Conservation (phyloP, 768 basidiomycete species). For the Lepiota subincarnata region DNA sequence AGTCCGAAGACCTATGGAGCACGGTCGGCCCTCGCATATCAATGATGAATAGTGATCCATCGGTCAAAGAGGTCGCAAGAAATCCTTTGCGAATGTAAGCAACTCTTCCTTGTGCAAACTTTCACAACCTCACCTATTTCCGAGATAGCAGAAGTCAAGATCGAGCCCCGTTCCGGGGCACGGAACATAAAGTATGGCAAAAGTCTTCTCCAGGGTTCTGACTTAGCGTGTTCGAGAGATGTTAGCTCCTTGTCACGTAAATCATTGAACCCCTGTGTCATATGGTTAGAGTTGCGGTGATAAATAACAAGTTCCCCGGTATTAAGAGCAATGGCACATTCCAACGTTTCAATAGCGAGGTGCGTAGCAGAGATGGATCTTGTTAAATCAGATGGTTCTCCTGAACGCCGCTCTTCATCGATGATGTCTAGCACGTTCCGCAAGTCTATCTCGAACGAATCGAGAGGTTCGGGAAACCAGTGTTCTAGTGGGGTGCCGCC, state of each 20-base stretch:
- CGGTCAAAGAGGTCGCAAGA: slow-evolving; percentile 64
- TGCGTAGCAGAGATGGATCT: slow-evolving; percentile 39
- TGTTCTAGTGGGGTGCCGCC: slow-evolving; percentile 45
- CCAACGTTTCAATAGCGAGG: slow-evolving; percentile 53
- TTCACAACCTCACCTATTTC: slow-evolving; percentile 57
- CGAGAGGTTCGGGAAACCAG: slow-evolving; percentile 62
- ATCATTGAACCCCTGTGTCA: slow-evolving; percentile 14
- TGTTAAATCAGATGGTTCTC: neutral
- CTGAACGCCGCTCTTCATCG: neutral
- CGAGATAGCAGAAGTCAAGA: slow-evolving; percentile 57
- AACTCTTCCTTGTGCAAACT: neutral
- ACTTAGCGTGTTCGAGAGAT: slow-evolving; percentile 45
- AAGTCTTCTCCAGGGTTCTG: slow-evolving; percentile 39
- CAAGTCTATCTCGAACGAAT: slow-evolving; percentile 58
- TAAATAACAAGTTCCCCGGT: slow-evolving; percentile 59
- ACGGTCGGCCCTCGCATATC: slow-evolving; percentile 75
- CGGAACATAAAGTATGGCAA: slow-evolving; percentile 59
- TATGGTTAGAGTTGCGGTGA: slow-evolving; percentile 22
- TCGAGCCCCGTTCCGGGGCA: slow-evolving; percentile 30
- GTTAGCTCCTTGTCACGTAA: slow-evolving; percentile 47
- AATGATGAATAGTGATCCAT: slow-evolving; percentile 56
- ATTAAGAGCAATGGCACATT: slow-evolving; percentile 48
- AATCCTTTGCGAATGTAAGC: slow-evolving; percentile 50
- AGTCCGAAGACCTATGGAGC: slow-evolving; percentile 43
- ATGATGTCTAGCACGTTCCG: slow-evolving; percentile 29